A percentile compares a stretch with the other conserved stretches of the same genome.
Evolutionary conservation across 164 flowering plant genomes (phyloP).

Genomic region (Platanus orientalis): DNA sequence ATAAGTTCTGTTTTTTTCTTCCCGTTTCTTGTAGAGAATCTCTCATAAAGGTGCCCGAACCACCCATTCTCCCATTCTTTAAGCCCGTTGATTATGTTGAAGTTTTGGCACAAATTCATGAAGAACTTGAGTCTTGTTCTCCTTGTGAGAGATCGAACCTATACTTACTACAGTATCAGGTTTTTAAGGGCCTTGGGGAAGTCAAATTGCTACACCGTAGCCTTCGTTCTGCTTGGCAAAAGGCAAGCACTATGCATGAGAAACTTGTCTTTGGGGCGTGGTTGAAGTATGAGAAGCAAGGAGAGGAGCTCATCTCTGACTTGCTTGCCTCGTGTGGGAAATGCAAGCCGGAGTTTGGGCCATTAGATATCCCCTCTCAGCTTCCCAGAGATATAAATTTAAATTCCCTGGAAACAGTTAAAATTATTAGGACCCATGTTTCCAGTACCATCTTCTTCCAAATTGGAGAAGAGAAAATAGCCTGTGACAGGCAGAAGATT

Average conservation of each 20-base stretch:
- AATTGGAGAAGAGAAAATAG: conserved; percentile 62
- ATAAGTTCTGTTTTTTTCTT: neutral
- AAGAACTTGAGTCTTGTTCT: conserved; percentile 81
- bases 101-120: conserved; percentile 92
- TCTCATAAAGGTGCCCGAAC: conserved; percentile 84
- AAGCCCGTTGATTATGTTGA: conserved; percentile 93
- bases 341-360: conserved; percentile 63
- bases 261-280: conserved; percentile 88
- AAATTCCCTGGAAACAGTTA: conserved; percentile 16
- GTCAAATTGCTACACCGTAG: conserved; percentile 76
- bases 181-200: conserved; percentile 92
- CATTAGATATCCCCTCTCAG: conserved; percentile 56
- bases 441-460: conserved; percentile 43
- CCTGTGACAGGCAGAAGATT: conserved; percentile 73
- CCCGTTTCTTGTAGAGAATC: conserved; percentile 57
- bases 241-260: conserved; percentile 65
- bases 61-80: conserved; percentile 66
- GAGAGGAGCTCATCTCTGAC: conserved; percentile 72
- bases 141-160: conserved; percentile 62
- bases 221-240: conserved; percentile 77
- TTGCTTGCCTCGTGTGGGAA: conserved; percentile 77
- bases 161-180: conserved; percentile 77
- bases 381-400: conserved; percentile 27
- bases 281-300: conserved; percentile 89
- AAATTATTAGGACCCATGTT: conserved; percentile 17